Base-by-base conservation (phyloP, 1,284 basidiomycete species). In the Rhodotorula glutinis region DNA sequence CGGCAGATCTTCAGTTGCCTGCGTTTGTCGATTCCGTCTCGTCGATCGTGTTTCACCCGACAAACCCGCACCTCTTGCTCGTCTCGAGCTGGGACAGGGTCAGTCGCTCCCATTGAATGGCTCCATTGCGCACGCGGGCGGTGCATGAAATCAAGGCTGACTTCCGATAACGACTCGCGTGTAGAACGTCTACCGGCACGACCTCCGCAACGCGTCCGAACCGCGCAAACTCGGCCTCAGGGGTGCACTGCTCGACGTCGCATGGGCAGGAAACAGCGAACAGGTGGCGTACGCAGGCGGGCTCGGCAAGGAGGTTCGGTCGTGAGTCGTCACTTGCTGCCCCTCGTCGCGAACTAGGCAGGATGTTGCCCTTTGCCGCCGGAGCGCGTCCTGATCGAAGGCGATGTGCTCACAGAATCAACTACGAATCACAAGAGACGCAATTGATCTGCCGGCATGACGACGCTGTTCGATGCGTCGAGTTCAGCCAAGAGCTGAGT, bases 1-100 rank as follows among this genome's bases (percentile, higher is more conserved):
- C 41, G 13, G 23, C 59, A 68, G 70, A 71, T 17, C 27, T 68
- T 21, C 68, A 73, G 44, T 57, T 76, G 27, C 71, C 87, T 11
- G 86, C 90, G 0, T 91, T 91, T 0, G 86, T 89, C 74, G 92
- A 96, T 80, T 89, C 88, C 73, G 85, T 95, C 65, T 89, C 91
- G 4, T 82, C 86, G 57, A 81, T 95, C 29, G 83, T 84, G 47
- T 96, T 89, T 79, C 91, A 91, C n/a, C 88, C 91, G 0, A 84
- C 82, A 23, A 83, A 88, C 75, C 86, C 90, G 8, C 83, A 88
- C 67, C 86, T 88, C 30, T 80, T 96, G 2, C 80, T 94, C 4
- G 88, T 88, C 25, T 86, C 89, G 16, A 88, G 89, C 66, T 95
- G 92, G 92, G 92, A 95, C 79, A 86, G 89, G 57, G 91, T 93